Conservation (phyloP, 805 yeast species). For the Wickerhamiella brachini region DNA sequence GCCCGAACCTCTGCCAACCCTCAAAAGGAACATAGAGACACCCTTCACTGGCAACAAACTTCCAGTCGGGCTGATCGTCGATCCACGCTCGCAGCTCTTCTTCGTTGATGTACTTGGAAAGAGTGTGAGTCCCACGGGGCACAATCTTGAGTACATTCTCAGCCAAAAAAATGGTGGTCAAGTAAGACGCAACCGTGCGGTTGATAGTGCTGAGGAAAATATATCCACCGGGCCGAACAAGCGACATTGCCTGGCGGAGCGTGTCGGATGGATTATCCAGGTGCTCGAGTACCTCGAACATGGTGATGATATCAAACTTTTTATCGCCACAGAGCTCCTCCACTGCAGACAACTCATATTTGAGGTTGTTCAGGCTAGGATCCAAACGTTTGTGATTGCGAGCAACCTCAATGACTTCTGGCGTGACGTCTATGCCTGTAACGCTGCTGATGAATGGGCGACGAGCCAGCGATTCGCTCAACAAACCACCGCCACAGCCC, state of each 20-base stretch:
- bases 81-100: conserved; percentile 59
- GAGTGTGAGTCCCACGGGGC: conserved; percentile 85
- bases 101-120: conserved; percentile 71
- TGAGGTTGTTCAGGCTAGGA: conserved; percentile 46
- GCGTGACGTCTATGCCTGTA: conserved; percentile 73
- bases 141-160: conserved; percentile 70
- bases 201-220: conserved; percentile 84
- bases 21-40: conserved; percentile 66
- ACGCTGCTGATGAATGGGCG: conserved; percentile 45
- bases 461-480: conserved; percentile 78
- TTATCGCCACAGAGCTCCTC: conserved; percentile 39
- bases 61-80: conserved; percentile 33
- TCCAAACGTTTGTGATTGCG: conserved; percentile 50
- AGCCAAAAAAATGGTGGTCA: conserved; percentile 84
- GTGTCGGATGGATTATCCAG: conserved; percentile 74
- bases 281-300: conserved; percentile 93
- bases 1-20: conserved; percentile 59
- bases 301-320: conserved; percentile 62
- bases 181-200: conserved; percentile 74
- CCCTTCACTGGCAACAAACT: conserved; percentile 58
- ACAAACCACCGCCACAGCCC: conserved; percentile 98
- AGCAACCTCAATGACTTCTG: conserved; percentile 74
- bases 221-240: conserved; percentile 70
- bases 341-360: conserved; percentile 47
- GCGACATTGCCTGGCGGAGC: conserved; percentile 49